phyloP scores from a whole-genome alignment of 2,329 filamentous ascomycete species.

The Colletotrichum incanum region DNA sequence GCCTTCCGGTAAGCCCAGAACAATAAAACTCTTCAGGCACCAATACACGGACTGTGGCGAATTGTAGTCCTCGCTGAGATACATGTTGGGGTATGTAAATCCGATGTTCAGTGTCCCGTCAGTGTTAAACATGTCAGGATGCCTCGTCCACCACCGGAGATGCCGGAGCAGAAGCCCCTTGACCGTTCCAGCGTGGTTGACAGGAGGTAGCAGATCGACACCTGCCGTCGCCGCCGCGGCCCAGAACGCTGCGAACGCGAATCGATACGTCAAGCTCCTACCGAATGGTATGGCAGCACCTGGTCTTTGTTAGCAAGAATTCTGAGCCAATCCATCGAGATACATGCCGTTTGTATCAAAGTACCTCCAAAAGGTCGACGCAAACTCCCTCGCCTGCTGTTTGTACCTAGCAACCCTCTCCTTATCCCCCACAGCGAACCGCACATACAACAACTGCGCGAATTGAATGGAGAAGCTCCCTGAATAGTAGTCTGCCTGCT shows the following conservation, averaged over 20 bases:
- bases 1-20: constrained; percentile 50
- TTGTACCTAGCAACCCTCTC: constrained; percentile 37
- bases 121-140: constrained; percentile 57
- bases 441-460: constrained; percentile 55
- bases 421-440: constrained; percentile 52
- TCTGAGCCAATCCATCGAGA: fast-evolving
- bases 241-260: constrained; percentile 53
- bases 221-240: constrained; percentile 49
- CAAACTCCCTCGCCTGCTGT: constrained; percentile 55
- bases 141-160: constrained; percentile 59
- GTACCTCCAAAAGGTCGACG: constrained; percentile 57
- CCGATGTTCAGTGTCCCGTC: constrained; percentile 62
- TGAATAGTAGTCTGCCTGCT: no score
- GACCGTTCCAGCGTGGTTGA: constrained; percentile 51
- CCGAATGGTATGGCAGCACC: constrained; percentile 64
- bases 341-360: constrained; percentile 57
- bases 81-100: constrained; percentile 57
- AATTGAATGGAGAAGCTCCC: constrained; percentile 54
- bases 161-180: constrained; percentile 62
- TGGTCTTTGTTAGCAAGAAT: constrained; percentile 43
- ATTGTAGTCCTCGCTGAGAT: constrained; percentile 66
- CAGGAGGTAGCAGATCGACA: constrained; percentile 52
- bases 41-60: constrained; percentile 65
- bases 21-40: constrained; percentile 62
- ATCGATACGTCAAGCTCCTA: constrained; percentile 62